Conservation (phyloP, 1,284 basidiomycete species). For the Sanghuangporus baumii region DNA sequence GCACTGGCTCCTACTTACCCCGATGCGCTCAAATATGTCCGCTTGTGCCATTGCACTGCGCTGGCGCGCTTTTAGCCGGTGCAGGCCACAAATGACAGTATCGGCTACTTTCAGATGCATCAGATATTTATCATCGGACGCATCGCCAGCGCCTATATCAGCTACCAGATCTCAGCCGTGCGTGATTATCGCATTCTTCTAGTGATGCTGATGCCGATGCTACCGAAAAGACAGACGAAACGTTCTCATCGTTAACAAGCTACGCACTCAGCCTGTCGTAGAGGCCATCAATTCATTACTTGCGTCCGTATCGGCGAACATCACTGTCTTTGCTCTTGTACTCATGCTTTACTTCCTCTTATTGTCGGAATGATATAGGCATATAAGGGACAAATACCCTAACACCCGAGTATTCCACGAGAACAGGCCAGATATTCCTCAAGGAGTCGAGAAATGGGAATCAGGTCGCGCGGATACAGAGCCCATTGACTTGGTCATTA, state of each 20-base stretch:
- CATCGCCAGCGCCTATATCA: not conserved
- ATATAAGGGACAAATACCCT: constrained; percentile 61
- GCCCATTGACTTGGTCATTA: constrained; percentile 83
- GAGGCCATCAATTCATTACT: constrained; percentile 69
- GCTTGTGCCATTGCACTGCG: not conserved
- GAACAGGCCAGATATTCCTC: constrained; percentile 59
- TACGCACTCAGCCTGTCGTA: constrained; percentile 66
- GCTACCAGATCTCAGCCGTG: constrained; percentile 1
- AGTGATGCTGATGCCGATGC: not conserved
- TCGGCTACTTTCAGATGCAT: not conserved
- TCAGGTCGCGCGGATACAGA: constrained; percentile 38
- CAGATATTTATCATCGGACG: not conserved
- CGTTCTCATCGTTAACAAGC: constrained; percentile 72
- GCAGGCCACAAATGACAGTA: no score
- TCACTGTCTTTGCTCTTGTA: not conserved
- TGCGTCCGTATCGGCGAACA: constrained; percentile 37
- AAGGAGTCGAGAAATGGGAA: constrained; percentile 58
- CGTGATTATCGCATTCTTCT: not conserved
- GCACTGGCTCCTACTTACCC: no score
- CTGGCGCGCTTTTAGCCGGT: no score
- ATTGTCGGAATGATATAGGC: constrained; percentile 33
- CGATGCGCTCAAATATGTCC: not conserved
- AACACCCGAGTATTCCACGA: constrained; percentile 75
- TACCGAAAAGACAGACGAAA: constrained; percentile 24
- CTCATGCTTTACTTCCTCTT: not conserved